A percentile compares a stretch with the other conserved stretches of the same genome.
Evolutionary conservation across 352 stramenopile species (phyloP).

Genomic region (Elongisporangium anandrum): DNA sequence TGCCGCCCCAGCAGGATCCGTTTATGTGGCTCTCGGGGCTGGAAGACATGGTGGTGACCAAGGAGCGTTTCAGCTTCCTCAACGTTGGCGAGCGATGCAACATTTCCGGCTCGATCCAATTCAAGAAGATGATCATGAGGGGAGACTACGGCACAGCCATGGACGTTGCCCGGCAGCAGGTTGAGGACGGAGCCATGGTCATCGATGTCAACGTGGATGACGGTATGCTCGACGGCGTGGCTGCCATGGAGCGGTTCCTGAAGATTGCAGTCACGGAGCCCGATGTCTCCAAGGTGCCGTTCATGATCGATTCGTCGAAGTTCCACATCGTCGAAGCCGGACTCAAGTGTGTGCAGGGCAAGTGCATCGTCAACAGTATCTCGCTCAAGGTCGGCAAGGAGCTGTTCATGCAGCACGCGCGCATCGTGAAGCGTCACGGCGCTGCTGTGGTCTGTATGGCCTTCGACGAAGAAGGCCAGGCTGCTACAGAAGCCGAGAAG

Average conservation of each 20-base stretch:
- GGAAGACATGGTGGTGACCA: constrained; percentile 91
- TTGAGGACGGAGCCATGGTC: constrained; percentile 96
- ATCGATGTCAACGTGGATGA: constrained; percentile 99
- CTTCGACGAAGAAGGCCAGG: constrained; percentile 96
- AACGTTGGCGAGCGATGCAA: constrained; percentile 97
- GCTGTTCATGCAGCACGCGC: constrained; percentile 94
- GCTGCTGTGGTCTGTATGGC: constrained; percentile 97
- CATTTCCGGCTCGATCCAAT: constrained; percentile 92
- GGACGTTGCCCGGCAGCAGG: constrained; percentile 95
- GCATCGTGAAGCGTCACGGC: constrained; percentile 93
- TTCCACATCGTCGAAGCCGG: constrained; percentile 96
- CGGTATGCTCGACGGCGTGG: constrained; percentile 94
- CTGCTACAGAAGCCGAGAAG: constrained; percentile 93
- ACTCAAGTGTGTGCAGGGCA: constrained; percentile 97
- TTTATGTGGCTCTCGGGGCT: constrained; percentile 97
- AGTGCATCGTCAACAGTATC: constrained; percentile 97
- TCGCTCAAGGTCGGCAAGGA: constrained; percentile 97
- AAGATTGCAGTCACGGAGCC: constrained; percentile 97
- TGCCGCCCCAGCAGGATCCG: constrained; percentile 79
- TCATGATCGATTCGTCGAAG: constrained; percentile 98
- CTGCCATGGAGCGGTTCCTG: constrained; percentile 96
- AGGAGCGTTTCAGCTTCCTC: constrained; percentile 94
- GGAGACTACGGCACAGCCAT: constrained; percentile 94
- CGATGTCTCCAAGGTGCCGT: constrained; percentile 94
- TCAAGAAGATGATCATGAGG: constrained; percentile 96